Evolutionary conservation across 768 basidiomycete species (phyloP).

Genomic region (Solioccasus polychromus): DNA sequence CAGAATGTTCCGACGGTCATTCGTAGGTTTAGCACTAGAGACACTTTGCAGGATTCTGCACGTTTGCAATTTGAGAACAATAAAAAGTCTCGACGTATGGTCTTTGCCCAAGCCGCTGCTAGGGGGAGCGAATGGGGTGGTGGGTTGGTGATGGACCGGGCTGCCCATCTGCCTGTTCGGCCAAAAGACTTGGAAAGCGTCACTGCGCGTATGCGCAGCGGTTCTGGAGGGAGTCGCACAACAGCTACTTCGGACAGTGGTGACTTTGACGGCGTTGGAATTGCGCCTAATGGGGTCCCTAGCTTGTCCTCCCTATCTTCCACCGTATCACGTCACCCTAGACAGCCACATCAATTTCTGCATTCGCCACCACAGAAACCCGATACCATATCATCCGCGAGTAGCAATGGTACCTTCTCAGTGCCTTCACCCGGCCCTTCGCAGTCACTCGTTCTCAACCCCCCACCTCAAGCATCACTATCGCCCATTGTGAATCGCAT

Average conservation of each 20-base stretch:
- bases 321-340: slow-evolving; percentile 55
- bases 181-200: slow-evolving; percentile 38
- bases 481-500: slow-evolving; percentile 80
- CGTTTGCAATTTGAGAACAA: slow-evolving; percentile 76
- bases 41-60: slow-evolving; percentile 79
- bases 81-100: slow-evolving; percentile 67
- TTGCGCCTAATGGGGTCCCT: slow-evolving; percentile 37
- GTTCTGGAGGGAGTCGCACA: slow-evolving; percentile 77
- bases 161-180: slow-evolving; percentile 47
- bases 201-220: slow-evolving; percentile 66
- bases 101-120: slow-evolving; percentile 71
- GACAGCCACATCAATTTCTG: slow-evolving; percentile 35
- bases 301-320: slow-evolving; percentile 61
- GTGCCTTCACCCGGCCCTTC: slow-evolving; percentile 35
- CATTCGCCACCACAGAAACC: slow-evolving; percentile 41
- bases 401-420: slow-evolving; percentile 39
- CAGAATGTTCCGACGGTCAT: slow-evolving; percentile 3
- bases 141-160: slow-evolving; percentile 38
- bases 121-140: slow-evolving; percentile 62
- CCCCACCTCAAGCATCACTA: slow-evolving; percentile 44
- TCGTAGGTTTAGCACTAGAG: slow-evolving; percentile 65
- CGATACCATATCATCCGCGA: slow-evolving; percentile 28
- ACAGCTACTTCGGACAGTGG: slow-evolving; percentile 75
- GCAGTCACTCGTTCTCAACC: slow-evolving; percentile 36
- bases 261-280: slow-evolving; percentile 49